phyloP scores from a whole-genome alignment of 1,284 basidiomycete species.

The Ceratobasidium sp. region DNA sequence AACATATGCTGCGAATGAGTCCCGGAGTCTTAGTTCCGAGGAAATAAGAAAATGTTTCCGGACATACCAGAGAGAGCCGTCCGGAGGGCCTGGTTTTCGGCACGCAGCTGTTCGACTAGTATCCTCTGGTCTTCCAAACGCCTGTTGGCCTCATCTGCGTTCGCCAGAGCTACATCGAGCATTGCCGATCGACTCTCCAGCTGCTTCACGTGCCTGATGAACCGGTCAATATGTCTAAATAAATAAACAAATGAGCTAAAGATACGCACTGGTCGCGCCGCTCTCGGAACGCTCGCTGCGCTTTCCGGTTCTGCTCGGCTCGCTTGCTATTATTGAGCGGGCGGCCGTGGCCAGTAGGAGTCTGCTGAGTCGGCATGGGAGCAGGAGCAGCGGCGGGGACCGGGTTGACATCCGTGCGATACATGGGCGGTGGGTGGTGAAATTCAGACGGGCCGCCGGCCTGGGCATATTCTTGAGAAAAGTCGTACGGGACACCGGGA shows the following conservation, averaged over 20 bases:
- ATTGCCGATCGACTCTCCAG: slow-evolving; percentile 80
- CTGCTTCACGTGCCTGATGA: slow-evolving; percentile 73
- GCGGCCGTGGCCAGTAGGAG: slow-evolving; percentile 38
- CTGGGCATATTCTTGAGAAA: slow-evolving; percentile 12
- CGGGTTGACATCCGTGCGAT: slow-evolving; percentile 23
- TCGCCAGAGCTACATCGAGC: slow-evolving; percentile 77
- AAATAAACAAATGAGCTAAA: slow-evolving; percentile 35
- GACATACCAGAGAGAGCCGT: slow-evolving; percentile 51
- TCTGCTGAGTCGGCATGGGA: slow-evolving; percentile 1
- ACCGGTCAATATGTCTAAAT: slow-evolving; percentile 24
- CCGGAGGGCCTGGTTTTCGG: slow-evolving; percentile 72
- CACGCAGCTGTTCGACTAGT: slow-evolving; percentile 76
- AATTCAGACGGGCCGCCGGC: slow-evolving; percentile 22
- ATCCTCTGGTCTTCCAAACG: slow-evolving; percentile 84
- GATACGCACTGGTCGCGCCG: slow-evolving; percentile 77
- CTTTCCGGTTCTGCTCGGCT: slow-evolving; percentile 84
- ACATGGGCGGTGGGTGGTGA: slow-evolving; percentile 29
- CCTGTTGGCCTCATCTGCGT: slow-evolving; percentile 80
- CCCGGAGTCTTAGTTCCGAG: slow-evolving; percentile 36
- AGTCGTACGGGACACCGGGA: slow-evolving; percentile 23
- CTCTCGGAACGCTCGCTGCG: slow-evolving; percentile 81
- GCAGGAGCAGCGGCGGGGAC: slow-evolving; percentile 1
- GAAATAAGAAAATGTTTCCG: slow-evolving; percentile 7
- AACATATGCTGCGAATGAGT: slow-evolving; percentile 40
- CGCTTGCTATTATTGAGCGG: slow-evolving; percentile 74